These are phyloP conservation scores for Halteria grandinella DNA, from an alignment of 73 alveolate species.

Conservation along the genomic window DNA sequence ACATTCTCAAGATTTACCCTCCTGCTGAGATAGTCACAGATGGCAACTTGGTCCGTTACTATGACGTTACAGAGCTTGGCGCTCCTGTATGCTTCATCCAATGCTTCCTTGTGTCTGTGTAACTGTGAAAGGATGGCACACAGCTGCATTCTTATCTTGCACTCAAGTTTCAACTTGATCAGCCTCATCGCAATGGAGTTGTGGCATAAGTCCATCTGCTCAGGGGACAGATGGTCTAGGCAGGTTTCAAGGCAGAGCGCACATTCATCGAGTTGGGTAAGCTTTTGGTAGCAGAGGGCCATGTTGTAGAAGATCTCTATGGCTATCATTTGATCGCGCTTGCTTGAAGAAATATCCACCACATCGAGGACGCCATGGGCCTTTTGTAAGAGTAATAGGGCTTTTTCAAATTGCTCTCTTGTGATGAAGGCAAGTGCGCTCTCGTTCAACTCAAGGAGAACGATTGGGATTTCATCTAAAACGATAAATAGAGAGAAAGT, in stretches of 20 bases:
- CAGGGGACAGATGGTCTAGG: slow-evolving; percentile 21
- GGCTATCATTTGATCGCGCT: slow-evolving; percentile 42
- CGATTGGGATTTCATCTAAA: slow-evolving; percentile 70
- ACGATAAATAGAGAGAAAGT: neutral
- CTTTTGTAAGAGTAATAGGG: slow-evolving; percentile 49
- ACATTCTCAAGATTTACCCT: slow-evolving; percentile 33
- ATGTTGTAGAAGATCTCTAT: slow-evolving; percentile 31
- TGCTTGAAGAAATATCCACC: slow-evolving; percentile 5
- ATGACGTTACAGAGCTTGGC: slow-evolving; percentile 19
- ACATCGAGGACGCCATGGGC: slow-evolving; percentile 72
- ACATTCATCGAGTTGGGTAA: slow-evolving; percentile 44
- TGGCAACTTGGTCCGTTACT: slow-evolving; percentile 14
- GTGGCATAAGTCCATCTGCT: slow-evolving; percentile 13
- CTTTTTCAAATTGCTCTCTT: slow-evolving; percentile 64
- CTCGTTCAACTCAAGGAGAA: slow-evolving; percentile 60
- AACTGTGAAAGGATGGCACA: slow-evolving; percentile 56
- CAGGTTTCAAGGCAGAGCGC: slow-evolving; percentile 40
- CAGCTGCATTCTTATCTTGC: slow-evolving; percentile 38
- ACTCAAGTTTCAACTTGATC: slow-evolving; percentile 25
- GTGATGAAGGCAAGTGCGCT: slow-evolving; percentile 52
- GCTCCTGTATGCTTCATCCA: slow-evolving; percentile 21
- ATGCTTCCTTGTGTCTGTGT: slow-evolving; percentile 44
- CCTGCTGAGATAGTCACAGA: slow-evolving; percentile 34
- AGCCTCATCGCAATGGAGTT: slow-evolving; percentile 34
- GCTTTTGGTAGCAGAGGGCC: slow-evolving; percentile 55